Evolutionary conservation across 208 protist genomes (phyloP), one percentile per base, ranked within the genome.

Genomic region (Vickermania spadyakhi): DNA sequence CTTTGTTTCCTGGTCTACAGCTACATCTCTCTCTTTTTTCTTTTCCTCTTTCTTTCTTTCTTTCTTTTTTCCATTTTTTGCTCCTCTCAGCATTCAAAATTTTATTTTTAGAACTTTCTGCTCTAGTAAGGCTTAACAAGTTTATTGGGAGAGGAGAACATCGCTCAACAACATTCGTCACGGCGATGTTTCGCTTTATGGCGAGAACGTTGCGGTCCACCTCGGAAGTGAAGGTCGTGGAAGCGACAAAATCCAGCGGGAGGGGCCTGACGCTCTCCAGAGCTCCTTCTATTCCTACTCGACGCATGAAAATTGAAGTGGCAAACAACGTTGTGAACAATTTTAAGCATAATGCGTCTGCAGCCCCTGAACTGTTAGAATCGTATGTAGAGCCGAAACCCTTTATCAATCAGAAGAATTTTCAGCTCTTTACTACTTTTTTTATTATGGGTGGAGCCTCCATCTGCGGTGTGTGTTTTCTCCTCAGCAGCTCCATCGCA

Each of bases 371-470:
- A 60, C 68, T 84, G 26, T 73, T 94, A 58, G 72, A 84, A 56
- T 56, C 79, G 22, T 89, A 89, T 52, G 79, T 85, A 42, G 76
- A 89, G 68, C 84, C 84, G 31, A 91, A 66, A 66, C 87, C 87
- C 21, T 89, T 91, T 57, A 73, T 94, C n/a, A 85, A 73, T 41
- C 71, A 71, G 7, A 73, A 75, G 21, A 64, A 71, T 42, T 36
- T 91, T 51, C 76, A 88, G 62, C 45, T 83, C 5, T 94, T 94
- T 64, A 66, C 77, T 2, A 75, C 81, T 5, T 94, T 81, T 2
- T 56, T 89, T 45, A 68, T 53, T 18, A 68, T 94, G 50, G 87
- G 87, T 4, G 75, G 71, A 11, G 52, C 73, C n/a, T 73, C 71
- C 21, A 68, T 88, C 18, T 68, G 70, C 0, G 58, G 64, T n/a